Conservation (phyloP, 2,329 filamentous ascomycete genomes). For the Aspergillus sp. region DNA sequence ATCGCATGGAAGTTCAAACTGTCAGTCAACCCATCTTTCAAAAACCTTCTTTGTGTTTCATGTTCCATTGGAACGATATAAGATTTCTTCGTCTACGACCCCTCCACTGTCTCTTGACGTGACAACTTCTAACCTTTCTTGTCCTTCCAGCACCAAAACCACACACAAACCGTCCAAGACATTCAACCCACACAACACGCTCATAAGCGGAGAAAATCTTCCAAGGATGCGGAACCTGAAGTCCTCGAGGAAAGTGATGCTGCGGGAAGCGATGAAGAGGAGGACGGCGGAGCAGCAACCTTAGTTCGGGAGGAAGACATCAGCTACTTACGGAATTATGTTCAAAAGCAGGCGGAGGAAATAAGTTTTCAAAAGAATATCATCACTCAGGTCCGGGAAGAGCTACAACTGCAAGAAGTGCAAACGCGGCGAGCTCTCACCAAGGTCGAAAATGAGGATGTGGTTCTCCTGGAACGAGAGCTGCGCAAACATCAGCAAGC, state of each 20-base stretch:
- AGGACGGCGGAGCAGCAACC: constrained; percentile 53
- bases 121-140: constrained; percentile 27
- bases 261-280: constrained; percentile 43
- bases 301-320: constrained; percentile 75
- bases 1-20: constrained; percentile 78
- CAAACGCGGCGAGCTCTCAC: constrained; percentile 80
- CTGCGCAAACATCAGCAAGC: constrained; percentile 96
- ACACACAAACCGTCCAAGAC: neutral
- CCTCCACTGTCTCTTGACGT: neutral
- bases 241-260: constrained; percentile 31
- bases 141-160: constrained; percentile 37
- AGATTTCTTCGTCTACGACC: neutral
- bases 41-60: constrained; percentile 36
- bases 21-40: constrained; percentile 61
- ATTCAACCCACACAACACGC: constrained; percentile 31
- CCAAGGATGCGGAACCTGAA: constrained; percentile 31
- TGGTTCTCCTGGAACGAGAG: constrained; percentile 86
- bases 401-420: constrained; percentile 81
- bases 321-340: constrained; percentile 80
- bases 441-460: constrained; percentile 81
- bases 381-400: constrained; percentile 79
- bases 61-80: constrained; percentile 14
- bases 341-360: constrained; percentile 89
- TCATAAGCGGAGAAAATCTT: constrained; percentile 36
- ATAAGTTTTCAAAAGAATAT: constrained; percentile 85